Conservation (phyloP, 352 stramenopile species). For the Pythium folliculosum region DNA sequence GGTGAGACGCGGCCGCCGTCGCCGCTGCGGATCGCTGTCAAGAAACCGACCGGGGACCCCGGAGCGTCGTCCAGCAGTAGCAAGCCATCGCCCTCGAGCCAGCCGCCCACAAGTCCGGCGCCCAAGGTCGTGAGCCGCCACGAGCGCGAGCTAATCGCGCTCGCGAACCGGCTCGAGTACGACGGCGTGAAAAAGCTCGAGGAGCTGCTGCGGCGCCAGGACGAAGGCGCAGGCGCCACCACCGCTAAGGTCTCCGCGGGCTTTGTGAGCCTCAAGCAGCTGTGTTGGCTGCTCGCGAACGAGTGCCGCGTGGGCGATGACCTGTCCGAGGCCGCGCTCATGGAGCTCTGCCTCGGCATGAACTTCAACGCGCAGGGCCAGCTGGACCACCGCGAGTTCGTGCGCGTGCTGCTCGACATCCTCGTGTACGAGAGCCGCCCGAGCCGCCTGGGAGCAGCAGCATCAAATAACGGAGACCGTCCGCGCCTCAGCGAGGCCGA, state of each 20-base stretch:
- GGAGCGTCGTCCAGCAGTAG: no score
- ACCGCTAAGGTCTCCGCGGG: no score
- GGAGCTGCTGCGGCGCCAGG: constrained; percentile 31
- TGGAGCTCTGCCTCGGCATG: constrained; percentile 66
- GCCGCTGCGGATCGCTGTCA: constrained; percentile 21
- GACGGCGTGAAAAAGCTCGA: constrained; percentile 51
- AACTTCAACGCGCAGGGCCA: constrained; percentile 56
- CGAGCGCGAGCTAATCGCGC: constrained; percentile 49
- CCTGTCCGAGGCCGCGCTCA: constrained; percentile 38
- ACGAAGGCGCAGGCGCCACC: constrained; percentile 10
- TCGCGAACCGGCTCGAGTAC: constrained; percentile 54
- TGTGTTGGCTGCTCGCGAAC: constrained; percentile 45
- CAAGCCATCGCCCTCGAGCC: background rate
- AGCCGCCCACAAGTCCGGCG: background rate
- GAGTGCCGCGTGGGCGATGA: constrained; percentile 34
- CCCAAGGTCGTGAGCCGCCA: constrained; percentile 34
- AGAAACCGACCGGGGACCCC: no score
- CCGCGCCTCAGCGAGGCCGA: background rate
- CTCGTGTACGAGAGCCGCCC: constrained; percentile 44
- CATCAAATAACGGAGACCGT: background rate
- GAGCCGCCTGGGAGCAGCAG: constrained; percentile 27
- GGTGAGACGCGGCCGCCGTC: constrained; percentile 15
- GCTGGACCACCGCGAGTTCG: constrained; percentile 53
- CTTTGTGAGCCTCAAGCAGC: constrained; percentile 57
- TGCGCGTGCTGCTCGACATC: constrained; percentile 55